phyloP scores from a whole-genome alignment of 164 flowering plant genomes.

The Cinnamomum chago region DNA sequence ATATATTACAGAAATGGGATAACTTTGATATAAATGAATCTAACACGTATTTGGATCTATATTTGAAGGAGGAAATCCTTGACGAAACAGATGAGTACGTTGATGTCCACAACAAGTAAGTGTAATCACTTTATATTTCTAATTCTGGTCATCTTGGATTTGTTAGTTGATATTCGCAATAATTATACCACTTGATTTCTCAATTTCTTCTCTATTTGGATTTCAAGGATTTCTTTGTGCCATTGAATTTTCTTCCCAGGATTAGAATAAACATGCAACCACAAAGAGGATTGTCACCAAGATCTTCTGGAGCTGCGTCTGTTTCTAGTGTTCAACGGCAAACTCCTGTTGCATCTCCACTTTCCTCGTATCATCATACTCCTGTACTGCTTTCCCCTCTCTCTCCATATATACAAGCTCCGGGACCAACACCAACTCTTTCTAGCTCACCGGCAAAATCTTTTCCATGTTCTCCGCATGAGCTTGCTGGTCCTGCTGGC shows the following conservation, averaged over 20 bases:
- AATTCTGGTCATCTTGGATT: constrained; percentile 3
- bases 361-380: constrained; percentile 31
- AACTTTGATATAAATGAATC: too few relatives aligned
- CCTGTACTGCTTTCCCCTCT: constrained; percentile 42
- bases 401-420: constrained; percentile 33
- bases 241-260: constrained; percentile 17
- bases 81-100: constrained; percentile 66
- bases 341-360: constrained; percentile 38
- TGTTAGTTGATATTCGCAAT: constrained; percentile 42
- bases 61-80: constrained; percentile 52
- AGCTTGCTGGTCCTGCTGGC: constrained; percentile 3
- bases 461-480: constrained; percentile 24
- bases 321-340: constrained; percentile 20
- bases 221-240: background rate
- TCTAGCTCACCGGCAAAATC: constrained; percentile 33
- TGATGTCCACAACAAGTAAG: constrained; percentile 53
- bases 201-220: background rate
- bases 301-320: constrained; percentile 25
- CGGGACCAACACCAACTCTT: constrained; percentile 25
- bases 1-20: too few relatives aligned
- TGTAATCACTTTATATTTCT: background rate
- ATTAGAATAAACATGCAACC: constrained; percentile 30
- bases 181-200: constrained; percentile 20
- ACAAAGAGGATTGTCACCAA: constrained; percentile 18
- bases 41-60: background rate